Percentiles rank a stretch among this genome's conserved stretches.
Evolutionary conservation across 192 early-diverging fungal genomes (phyloP).

Genomic region (Backusella mclennaniae): DNA sequence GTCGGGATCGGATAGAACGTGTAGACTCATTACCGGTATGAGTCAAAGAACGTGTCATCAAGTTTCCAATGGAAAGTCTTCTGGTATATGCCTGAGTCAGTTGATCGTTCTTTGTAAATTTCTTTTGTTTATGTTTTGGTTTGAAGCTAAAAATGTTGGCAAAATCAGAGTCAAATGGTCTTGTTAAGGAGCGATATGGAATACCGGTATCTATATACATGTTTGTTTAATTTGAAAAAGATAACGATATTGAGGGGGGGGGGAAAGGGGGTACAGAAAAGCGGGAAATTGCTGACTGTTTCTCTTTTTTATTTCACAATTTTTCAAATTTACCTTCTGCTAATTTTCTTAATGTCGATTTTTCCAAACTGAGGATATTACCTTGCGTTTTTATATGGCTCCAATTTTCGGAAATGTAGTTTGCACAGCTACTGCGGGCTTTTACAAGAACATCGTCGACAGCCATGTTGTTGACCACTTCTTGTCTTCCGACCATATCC

Average conservation of each 20-base stretch:
- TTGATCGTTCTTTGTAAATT: neutral
- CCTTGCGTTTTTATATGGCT: conserved; percentile 22
- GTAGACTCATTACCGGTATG: neutral
- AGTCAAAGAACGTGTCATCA: neutral
- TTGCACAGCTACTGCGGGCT: conserved; percentile 17
- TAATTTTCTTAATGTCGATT: conserved; percentile 15
- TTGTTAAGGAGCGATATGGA: conserved; percentile 23
- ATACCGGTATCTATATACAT: conserved; percentile 22
- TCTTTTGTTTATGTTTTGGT: conserved; percentile 4
- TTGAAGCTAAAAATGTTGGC: conserved; percentile 29
- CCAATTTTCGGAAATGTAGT: conserved; percentile 18
- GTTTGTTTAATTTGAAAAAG: conserved; percentile 6
- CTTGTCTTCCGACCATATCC: conserved; percentile 33
- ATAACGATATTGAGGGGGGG: neutral
- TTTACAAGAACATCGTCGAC: conserved; percentile 30
- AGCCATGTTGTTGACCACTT: conserved; percentile 35
- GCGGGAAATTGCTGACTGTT: neutral
- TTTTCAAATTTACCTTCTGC: conserved; percentile 22
- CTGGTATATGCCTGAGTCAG: neutral
- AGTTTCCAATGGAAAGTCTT: conserved; percentile 1
- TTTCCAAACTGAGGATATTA: conserved; percentile 24
- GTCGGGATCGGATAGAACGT: neutral
- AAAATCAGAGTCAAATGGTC: conserved; percentile 25
- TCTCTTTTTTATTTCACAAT: neutral
- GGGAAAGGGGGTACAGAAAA: neutral